A percentile compares a stretch with the other conserved stretches of the same genome.
Evolutionary conservation across 2,329 filamentous ascomycete species (phyloP).

Genomic region (Colletotrichum chrysophilum): DNA sequence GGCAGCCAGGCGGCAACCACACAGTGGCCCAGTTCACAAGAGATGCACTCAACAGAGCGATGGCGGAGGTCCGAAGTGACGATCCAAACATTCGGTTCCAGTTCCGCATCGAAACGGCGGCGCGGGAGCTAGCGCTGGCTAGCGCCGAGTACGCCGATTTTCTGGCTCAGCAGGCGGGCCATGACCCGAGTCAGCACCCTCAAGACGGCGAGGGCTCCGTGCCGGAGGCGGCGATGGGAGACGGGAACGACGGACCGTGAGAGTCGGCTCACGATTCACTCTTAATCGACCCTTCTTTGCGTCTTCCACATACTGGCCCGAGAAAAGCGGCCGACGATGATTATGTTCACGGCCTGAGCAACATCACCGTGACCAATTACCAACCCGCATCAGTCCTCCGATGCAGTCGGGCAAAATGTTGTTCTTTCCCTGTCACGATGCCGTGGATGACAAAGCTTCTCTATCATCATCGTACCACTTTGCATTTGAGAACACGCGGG

Average conservation of each 20-base stretch:
- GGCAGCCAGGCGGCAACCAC: constrained; percentile 8
- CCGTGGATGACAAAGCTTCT: neutral
- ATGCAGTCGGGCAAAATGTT: neutral
- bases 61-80: constrained; percentile 49
- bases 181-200: constrained; percentile 28
- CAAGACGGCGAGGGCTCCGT: constrained; percentile 14
- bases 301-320: neutral
- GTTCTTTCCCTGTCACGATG: neutral
- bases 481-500: neutral
- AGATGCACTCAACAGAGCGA: constrained; percentile 49
- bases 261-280: neutral
- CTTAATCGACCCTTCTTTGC: neutral
- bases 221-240: constrained; percentile 18
- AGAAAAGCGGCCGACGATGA: neutral
- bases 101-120: constrained; percentile 57
- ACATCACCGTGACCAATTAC: neutral
- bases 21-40: constrained; percentile 33
- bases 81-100: constrained; percentile 51
- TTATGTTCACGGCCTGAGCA: neutral
- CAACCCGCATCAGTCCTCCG: neutral
- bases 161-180: constrained; percentile 30
- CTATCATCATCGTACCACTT: constrained; percentile 3
- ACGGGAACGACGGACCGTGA: constrained; percentile 21
- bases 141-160: constrained; percentile 58
- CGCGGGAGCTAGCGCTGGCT: constrained; percentile 59